Evolutionary conservation across 768 basidiomycete species (phyloP).

Genomic region (Suillus paluster): DNA sequence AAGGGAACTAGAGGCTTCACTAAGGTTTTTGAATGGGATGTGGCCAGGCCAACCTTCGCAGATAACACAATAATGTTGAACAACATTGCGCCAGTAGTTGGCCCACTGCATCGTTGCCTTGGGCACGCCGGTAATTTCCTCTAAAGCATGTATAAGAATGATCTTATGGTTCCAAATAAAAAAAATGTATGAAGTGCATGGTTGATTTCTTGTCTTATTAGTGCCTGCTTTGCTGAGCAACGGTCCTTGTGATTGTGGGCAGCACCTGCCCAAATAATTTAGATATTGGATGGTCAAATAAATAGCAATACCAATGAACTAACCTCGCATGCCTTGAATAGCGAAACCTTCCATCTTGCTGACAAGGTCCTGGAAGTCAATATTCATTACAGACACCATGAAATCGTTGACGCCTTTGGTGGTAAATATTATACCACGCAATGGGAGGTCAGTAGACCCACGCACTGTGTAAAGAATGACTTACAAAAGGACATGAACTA

Average conservation of each 20-base stretch:
- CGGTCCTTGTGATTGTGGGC: neutral
- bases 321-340: constrained; percentile 12
- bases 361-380: constrained; percentile 8
- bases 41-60: constrained; percentile 12
- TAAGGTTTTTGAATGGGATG: constrained; percentile 10
- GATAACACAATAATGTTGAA: neutral
- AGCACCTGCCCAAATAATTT: neutral
- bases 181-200: neutral
- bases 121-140: constrained; percentile 5
- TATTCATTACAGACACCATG: neutral
- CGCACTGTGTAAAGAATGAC: neutral
- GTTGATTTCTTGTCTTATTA: neutral
- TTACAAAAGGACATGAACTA: neutral
- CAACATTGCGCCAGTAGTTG: constrained; percentile 3
- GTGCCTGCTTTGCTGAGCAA: neutral
- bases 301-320: neutral
- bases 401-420: neutral
- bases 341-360: constrained; percentile 15
- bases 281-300: neutral
- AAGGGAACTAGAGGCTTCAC: constrained; percentile 6
- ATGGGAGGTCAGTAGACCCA: neutral
- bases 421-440: neutral
- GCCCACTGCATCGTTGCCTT: constrained; percentile 11
- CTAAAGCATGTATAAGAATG: constrained; percentile 2
- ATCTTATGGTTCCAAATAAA: neutral